A percentile compares a stretch with the other conserved stretches of the same genome.
Conservation (phyloP, 257 asterid species). For the Leonotis leonurus region DNA sequence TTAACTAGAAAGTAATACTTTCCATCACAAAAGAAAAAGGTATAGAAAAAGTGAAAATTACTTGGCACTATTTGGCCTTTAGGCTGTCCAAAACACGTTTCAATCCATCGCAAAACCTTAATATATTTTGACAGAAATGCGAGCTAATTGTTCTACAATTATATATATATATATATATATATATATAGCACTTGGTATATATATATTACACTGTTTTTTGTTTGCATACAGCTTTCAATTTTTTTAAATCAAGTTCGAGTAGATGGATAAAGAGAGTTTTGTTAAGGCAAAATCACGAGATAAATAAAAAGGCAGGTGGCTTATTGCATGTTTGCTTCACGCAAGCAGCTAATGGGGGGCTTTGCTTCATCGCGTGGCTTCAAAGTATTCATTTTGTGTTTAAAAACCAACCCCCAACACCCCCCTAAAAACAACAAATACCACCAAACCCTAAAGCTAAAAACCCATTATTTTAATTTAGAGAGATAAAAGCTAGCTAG, state of each 20-base stretch:
- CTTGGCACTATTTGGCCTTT: constrained; percentile 47
- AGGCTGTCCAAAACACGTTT: constrained; percentile 43
- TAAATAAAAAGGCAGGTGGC: constrained; percentile 46
- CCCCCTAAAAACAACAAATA: constrained; percentile 21
- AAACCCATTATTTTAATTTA: neutral
- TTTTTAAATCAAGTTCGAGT: too few species aligned
- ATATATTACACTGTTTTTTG: neutral
- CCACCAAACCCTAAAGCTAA: constrained; percentile 61
- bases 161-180: neutral
- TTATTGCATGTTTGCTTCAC: constrained; percentile 99
- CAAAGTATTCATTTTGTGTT: constrained; percentile 65
- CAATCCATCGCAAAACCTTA: constrained; percentile 7
- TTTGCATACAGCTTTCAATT: too few species aligned
- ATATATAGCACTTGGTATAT: neutral
- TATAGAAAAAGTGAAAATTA: constrained; percentile 5
- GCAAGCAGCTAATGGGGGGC: constrained; percentile 84
- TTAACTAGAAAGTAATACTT: constrained; percentile 32
- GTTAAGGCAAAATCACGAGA: constrained; percentile 63
- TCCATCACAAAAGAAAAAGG: constrained; percentile 26
- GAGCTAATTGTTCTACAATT: too few species aligned
- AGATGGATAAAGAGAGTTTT: constrained; percentile 47
- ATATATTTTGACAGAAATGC: neutral
- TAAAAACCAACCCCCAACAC: constrained; percentile 20
- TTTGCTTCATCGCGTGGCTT: constrained; percentile 99
- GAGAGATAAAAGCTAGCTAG: constrained; percentile 11